Conservation (phyloP, 2,329 filamentous ascomycete species). For the Talaromyces marneffei region DNA sequence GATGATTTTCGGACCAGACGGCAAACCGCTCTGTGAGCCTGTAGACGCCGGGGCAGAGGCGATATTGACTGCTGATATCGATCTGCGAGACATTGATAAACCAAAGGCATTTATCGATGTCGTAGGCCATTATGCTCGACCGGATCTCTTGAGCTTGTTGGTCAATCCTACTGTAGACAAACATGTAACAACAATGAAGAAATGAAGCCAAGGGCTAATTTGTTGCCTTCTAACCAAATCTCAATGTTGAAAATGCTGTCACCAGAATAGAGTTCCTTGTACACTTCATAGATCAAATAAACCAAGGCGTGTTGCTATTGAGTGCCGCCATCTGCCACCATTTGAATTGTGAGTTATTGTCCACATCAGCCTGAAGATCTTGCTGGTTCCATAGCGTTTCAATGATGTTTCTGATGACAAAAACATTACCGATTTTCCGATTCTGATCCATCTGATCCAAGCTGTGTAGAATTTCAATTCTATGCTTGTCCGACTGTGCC, state of each 20-base stretch:
- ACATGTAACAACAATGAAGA: neutral
- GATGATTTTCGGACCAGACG: conserved; percentile 50
- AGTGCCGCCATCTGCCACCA: neutral
- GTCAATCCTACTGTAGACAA: conserved; percentile 11
- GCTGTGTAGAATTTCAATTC: neutral
- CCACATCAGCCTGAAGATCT: conserved; percentile 4
- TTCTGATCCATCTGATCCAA: conserved; percentile 8
- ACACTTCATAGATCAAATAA: neutral
- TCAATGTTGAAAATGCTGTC: no score
- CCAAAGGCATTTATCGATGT: conserved; percentile 18
- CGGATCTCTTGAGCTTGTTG: conserved; percentile 20
- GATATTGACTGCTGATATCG: conserved; percentile 48
- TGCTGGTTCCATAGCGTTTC: conserved; percentile 1
- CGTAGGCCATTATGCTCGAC: conserved; percentile 22
- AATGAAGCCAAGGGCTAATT: neutral
- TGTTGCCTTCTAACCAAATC: neutral
- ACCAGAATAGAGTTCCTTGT: neutral
- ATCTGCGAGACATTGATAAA: conserved; percentile 32
- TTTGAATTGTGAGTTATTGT: neutral
- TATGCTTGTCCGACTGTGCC: conserved; percentile 1
- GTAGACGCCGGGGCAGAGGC: conserved; percentile 43
- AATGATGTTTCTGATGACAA: conserved; percentile 8
- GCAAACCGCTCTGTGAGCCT: conserved; percentile 33
- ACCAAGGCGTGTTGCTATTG: neutral
- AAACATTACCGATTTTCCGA: conserved; percentile 11